These are phyloP conservation scores for Fusarium oligoseptatum DNA, from an alignment of 2,329 filamentous ascomycete genomes.

Conservation along the genomic window DNA sequence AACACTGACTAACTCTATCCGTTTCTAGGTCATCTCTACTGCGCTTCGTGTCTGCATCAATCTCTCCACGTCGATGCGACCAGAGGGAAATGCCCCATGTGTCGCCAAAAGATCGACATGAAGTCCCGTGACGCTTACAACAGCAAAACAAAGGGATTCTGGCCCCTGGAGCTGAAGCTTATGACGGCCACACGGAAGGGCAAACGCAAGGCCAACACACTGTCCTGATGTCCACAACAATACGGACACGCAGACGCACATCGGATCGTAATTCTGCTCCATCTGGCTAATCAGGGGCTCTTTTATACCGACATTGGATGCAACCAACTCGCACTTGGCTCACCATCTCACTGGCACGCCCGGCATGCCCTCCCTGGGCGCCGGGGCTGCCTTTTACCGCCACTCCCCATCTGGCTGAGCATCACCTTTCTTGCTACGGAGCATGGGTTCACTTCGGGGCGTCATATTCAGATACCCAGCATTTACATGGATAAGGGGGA, in stretches of 20 bases:
- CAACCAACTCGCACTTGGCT: constrained; percentile 3
- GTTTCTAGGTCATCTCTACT: constrained; percentile 72
- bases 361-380: background rate
- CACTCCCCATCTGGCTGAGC: constrained; percentile 5
- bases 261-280: background rate
- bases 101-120: constrained; percentile 69
- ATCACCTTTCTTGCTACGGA: constrained; percentile 25
- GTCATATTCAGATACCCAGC: constrained; percentile 44
- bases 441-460: constrained; percentile 27
- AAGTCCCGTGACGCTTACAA: constrained; percentile 57
- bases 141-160: constrained; percentile 65
- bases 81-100: constrained; percentile 74
- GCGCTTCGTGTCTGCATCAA: constrained; percentile 71
- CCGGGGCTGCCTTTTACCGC: constrained; percentile 2
- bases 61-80: constrained; percentile 68
- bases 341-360: constrained; percentile 5
- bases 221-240: constrained; percentile 40
- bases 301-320: background rate
- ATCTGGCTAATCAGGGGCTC: background rate
- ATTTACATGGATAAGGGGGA: constrained; percentile 45
- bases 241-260: background rate
- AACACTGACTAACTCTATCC: constrained; percentile 30
- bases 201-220: constrained; percentile 53
- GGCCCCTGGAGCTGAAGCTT: constrained; percentile 72
- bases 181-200: constrained; percentile 69